Evolutionary conservation across 179 eudicot species (phyloP).

Genomic region (Spinacia oleracea): DNA sequence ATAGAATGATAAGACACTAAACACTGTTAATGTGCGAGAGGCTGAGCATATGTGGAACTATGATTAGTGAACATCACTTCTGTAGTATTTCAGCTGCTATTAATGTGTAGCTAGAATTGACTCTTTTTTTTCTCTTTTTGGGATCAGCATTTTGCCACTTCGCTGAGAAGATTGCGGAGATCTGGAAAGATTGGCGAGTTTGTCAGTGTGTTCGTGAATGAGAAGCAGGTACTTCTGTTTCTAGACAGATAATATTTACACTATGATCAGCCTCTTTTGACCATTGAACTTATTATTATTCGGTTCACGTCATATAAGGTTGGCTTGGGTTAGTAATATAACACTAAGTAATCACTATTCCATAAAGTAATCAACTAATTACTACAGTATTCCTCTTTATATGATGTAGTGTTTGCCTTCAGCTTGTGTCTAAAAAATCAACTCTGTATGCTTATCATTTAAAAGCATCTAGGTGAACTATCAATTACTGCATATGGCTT

Average conservation of each 20-base stretch:
- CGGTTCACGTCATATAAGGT: neutral
- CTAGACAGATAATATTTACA: neutral
- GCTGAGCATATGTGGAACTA: neutral
- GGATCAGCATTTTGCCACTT: constrained; percentile 57
- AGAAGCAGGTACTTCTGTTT: constrained; percentile 67
- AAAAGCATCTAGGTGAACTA: too few species aligned
- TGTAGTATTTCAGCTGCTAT: neutral
- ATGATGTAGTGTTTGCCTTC: neutral
- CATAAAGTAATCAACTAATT: too few species aligned
- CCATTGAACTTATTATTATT: neutral
- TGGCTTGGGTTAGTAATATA: neutral
- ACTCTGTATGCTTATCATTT: too few species aligned
- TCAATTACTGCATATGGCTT: neutral
- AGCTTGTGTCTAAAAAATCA: neutral
- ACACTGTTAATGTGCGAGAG: neutral
- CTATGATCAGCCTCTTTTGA: neutral
- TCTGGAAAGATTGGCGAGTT: constrained; percentile 94
- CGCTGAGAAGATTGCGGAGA: constrained; percentile 79
- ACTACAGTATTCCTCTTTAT: too few species aligned
- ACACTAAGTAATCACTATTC: neutral
- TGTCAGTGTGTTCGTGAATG: constrained; percentile 84
- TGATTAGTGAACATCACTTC: neutral
- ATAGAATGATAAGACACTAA: neutral
- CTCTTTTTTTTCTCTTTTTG: constrained; percentile 13
- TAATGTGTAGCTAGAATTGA: neutral